These are phyloP conservation scores for Phytophthora melonis DNA, from an alignment of 352 stramenopile genomes.

Conservation along the genomic window DNA sequence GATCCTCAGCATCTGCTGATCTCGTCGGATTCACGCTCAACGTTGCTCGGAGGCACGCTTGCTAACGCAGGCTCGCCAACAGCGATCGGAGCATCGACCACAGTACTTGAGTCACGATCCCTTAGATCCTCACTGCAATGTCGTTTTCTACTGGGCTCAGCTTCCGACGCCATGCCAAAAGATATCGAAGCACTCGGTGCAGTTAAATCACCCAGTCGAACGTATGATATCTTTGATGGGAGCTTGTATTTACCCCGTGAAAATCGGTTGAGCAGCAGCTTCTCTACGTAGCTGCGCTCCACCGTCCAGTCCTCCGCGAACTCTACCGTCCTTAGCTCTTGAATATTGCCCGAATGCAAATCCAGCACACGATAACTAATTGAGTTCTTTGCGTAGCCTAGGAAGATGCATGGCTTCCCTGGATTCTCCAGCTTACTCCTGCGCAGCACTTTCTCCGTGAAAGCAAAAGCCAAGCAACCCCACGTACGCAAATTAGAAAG, in stretches of 20 bases:
- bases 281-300: conserved; percentile 7
- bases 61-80: conserved; percentile 5
- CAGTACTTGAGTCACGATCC: background rate
- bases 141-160: conserved; percentile 12
- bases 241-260: conserved; percentile 1
- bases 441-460: conserved; percentile 14
- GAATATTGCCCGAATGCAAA: background rate
- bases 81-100: conserved; percentile 11
- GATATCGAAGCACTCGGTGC: background rate
- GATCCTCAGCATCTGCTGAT: conserved; percentile 14
- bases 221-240: conserved; percentile 9
- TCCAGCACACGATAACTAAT: conserved; percentile 13
- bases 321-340: conserved; percentile 16
- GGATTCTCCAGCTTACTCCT: conserved; percentile 18
- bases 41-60: background rate
- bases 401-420: conserved; percentile 1
- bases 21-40: conserved; percentile 19
- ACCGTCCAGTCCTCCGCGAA: conserved; percentile 25
- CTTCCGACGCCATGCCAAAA: background rate
- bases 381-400: conserved; percentile 11
- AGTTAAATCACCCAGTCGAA: background rate
- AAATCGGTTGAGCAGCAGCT: conserved; percentile 21
- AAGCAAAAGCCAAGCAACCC: background rate
- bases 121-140: background rate
- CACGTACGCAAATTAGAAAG: background rate